These are phyloP conservation scores for Sutorius australiensis DNA, from an alignment of 768 basidiomycete genomes.

Conservation along the genomic window DNA sequence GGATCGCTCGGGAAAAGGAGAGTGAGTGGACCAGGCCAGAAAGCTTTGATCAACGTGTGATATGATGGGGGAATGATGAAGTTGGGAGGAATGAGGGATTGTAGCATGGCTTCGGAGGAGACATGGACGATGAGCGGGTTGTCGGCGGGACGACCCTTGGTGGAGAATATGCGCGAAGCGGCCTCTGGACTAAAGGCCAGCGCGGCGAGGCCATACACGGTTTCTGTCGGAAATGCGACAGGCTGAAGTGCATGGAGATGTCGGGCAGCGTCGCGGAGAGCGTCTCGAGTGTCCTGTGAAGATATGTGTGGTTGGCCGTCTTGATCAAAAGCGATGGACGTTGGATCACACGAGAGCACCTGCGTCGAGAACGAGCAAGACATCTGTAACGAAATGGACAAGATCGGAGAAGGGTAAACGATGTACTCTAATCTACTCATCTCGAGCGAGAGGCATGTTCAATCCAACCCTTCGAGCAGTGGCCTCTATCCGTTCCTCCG, in stretches of 20 bases:
- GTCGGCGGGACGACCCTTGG: conserved; percentile 90
- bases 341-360: conserved; percentile 60
- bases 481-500: conserved; percentile 75
- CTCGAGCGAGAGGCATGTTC: conserved; percentile 61
- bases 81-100: conserved; percentile 60
- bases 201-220: conserved; percentile 97
- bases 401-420: conserved; percentile 8
- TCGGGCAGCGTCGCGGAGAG: conserved; percentile 54
- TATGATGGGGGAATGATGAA: conserved; percentile 67
- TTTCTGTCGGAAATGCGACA: conserved; percentile 95
- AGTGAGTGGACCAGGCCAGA: conserved; percentile 96
- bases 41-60: conserved; percentile 66
- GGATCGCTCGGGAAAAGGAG: conserved; percentile 80
- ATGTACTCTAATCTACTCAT: conserved; percentile 2
- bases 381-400: not conserved
- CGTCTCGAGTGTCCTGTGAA: conserved; percentile 46
- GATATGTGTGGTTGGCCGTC: conserved; percentile 47
- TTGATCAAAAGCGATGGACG: conserved; percentile 53
- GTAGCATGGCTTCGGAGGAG: conserved; percentile 80
- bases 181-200: conserved; percentile 66
- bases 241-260: conserved; percentile 46
- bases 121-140: conserved; percentile 98
- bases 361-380: conserved; percentile 23
- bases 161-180: conserved; percentile 70
- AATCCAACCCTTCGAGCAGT: conserved; percentile 87